Conservation (phyloP, 345 rosid genomes). For the Hibiscus tridactylites region DNA sequence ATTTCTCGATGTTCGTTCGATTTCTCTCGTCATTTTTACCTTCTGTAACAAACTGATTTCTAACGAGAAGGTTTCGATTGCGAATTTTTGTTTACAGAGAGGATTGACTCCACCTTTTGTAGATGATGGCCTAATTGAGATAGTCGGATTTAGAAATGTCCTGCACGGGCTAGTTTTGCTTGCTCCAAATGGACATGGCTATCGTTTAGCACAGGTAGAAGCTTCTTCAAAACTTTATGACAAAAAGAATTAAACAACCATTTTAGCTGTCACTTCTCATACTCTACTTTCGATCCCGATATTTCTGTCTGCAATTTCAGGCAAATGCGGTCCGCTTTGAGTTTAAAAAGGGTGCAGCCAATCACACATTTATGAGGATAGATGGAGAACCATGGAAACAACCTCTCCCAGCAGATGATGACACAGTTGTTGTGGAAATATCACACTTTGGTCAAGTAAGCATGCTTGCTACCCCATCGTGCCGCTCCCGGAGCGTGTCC, state of each 20-base stretch:
- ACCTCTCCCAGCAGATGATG: slow-evolving; percentile 53
- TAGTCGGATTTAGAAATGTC: slow-evolving; percentile 52
- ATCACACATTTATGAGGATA: slow-evolving; percentile 59
- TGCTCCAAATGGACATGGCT: slow-evolving; percentile 56
- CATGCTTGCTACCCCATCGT: slow-evolving; percentile 49
- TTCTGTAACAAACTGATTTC: not conserved
- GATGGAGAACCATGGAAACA: slow-evolving; percentile 86
- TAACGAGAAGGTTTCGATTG: not conserved
- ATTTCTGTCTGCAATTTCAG: slow-evolving; percentile 16
- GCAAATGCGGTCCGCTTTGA: slow-evolving; percentile 53
- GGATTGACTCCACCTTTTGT: slow-evolving; percentile 46
- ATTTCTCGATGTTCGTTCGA: slow-evolving; percentile 31
- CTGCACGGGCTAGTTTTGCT: slow-evolving; percentile 53
- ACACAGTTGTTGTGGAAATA: slow-evolving; percentile 51
- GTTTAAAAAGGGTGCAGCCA: slow-evolving; percentile 49
- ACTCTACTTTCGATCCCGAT: not conserved
- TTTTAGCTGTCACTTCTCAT: not conserved
- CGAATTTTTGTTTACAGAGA: slow-evolving; percentile 25
- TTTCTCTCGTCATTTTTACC: slow-evolving; percentile 3
- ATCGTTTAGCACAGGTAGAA: slow-evolving; percentile 60
- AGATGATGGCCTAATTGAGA: slow-evolving; percentile 52
- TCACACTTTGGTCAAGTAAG: slow-evolving; percentile 52
- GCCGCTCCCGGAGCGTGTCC: slow-evolving; percentile 35
- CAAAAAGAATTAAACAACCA: not conserved
- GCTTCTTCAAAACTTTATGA: not conserved